These are phyloP conservation scores for Parastagonospora avenae DNA, from an alignment of 2,329 filamentous ascomycete genomes.

Conservation along the genomic window DNA sequence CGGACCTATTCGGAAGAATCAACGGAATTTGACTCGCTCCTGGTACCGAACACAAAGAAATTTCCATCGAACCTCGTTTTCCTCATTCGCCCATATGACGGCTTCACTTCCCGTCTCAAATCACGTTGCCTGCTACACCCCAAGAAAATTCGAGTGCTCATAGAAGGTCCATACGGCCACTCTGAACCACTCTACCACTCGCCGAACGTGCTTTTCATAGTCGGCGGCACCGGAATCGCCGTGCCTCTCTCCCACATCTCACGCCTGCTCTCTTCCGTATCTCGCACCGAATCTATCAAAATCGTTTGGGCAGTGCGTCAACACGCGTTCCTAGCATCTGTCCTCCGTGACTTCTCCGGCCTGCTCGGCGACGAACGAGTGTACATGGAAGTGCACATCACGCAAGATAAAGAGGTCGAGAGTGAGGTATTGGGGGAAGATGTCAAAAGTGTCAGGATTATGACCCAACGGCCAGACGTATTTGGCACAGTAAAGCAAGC, in stretches of 20 bases:
- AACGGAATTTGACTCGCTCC: constrained; percentile 37
- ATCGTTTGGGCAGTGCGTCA: constrained; percentile 44
- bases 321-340: constrained; percentile 30
- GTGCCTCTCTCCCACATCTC: constrained; percentile 39
- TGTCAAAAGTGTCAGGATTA: constrained; percentile 31
- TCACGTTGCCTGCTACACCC: constrained; percentile 20
- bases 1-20: constrained; percentile 19
- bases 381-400: constrained; percentile 33
- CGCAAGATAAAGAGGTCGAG: constrained; percentile 28
- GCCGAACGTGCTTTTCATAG: constrained; percentile 44
- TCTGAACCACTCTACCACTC: constrained; percentile 50
- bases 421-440: constrained; percentile 22
- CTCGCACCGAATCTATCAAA: constrained; percentile 23
- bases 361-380: constrained; percentile 32
- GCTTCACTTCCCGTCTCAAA: constrained; percentile 56
- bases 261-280: constrained; percentile 17
- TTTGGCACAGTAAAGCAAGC: constrained; percentile 38
- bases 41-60: constrained; percentile 9
- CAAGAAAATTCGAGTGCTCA: constrained; percentile 46
- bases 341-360: constrained; percentile 28
- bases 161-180: constrained; percentile 59
- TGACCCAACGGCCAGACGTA: constrained; percentile 48
- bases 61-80: constrained; percentile 46
- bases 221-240: constrained; percentile 44
- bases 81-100: constrained; percentile 57